phyloP scores from a whole-genome alignment of 2,329 filamentous ascomycete genomes.

The Colletotrichum filicis region DNA sequence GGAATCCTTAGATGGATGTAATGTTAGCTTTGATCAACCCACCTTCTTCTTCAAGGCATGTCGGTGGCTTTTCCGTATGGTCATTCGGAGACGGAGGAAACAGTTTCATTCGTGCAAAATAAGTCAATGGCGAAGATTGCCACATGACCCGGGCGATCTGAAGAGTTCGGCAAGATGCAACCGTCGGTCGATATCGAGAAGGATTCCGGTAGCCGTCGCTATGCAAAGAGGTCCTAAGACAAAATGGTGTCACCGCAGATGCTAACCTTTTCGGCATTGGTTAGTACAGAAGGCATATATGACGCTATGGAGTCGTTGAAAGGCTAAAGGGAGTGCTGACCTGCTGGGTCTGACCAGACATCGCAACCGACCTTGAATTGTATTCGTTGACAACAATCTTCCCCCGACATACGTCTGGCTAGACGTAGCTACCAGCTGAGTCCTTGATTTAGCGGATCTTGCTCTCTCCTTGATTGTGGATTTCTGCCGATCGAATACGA shows the following conservation, averaged over 20 bases:
- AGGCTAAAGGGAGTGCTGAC: too few species aligned
- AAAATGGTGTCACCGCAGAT: not conserved
- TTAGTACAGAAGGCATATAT: not conserved
- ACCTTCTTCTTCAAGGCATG: not conserved
- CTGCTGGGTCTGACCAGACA: too few species aligned
- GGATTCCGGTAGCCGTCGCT: not conserved
- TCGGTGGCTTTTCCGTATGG: slow-evolving; percentile 19
- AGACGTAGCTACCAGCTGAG: not conserved
- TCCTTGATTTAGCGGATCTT: not conserved
- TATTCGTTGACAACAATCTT: not conserved
- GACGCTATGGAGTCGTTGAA: too few species aligned
- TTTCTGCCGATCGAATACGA: slow-evolving; percentile 11
- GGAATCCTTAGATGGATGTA: not conserved
- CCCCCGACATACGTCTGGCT: not conserved
- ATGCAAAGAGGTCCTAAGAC: not conserved
- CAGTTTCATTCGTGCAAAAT: slow-evolving; percentile 29
- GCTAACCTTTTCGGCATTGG: not conserved
- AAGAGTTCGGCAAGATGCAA: not conserved
- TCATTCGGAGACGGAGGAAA: not conserved
- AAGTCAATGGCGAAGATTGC: not conserved
- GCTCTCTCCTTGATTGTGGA: not conserved
- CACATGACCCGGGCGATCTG: not conserved
- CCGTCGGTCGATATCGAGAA: not conserved
- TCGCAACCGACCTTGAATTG: too few species aligned
- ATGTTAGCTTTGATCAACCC: not conserved